Conservation (phyloP, 441 rosid genomes). For the Erodium texanum region DNA sequence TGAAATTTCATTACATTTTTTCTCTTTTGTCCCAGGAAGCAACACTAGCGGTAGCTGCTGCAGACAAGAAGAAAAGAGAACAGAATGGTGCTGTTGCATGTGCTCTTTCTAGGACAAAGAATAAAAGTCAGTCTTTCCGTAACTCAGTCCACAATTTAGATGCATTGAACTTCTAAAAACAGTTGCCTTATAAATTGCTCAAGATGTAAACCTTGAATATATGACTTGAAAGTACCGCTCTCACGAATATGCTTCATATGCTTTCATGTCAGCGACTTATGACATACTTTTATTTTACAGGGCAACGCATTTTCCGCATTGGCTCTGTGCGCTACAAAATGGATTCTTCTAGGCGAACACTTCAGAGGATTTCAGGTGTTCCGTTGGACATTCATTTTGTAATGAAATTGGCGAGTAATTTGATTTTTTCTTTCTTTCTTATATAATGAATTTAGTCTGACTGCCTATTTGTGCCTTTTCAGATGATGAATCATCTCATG, state of each 20-base stretch:
- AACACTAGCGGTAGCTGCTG: conserved; percentile 81
- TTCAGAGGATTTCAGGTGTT: conserved; percentile 79
- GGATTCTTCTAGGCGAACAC: conserved; percentile 88
- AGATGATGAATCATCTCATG: conserved; percentile 48
- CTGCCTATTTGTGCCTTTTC: conserved; percentile 12
- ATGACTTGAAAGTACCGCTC: conserved; percentile 14
- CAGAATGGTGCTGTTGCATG: conserved; percentile 26
- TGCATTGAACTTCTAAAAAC: conserved; percentile 1
- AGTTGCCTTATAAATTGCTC: not conserved
- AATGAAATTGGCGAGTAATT: not conserved
- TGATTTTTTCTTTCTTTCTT: not conserved
- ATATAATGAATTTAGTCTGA: not conserved
- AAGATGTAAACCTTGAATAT: not conserved
- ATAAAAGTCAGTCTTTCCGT: conserved; percentile 38
- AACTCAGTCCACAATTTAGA: conserved; percentile 30
- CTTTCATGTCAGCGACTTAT: conserved; percentile 8
- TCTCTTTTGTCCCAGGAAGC: conserved; percentile 46
- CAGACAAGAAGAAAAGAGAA: conserved; percentile 60
- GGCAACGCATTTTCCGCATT: conserved; percentile 72
- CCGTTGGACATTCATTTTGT: conserved; percentile 5
- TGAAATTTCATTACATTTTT: conserved; percentile 2
- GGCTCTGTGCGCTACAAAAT: conserved; percentile 79
- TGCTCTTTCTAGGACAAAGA: conserved; percentile 31
- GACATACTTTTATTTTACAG: conserved; percentile 29
- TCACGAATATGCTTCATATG: conserved; percentile 10